These are phyloP conservation scores for Colletotrichum salicis DNA, from an alignment of 2,329 filamentous ascomycete species.

Conservation along the genomic window DNA sequence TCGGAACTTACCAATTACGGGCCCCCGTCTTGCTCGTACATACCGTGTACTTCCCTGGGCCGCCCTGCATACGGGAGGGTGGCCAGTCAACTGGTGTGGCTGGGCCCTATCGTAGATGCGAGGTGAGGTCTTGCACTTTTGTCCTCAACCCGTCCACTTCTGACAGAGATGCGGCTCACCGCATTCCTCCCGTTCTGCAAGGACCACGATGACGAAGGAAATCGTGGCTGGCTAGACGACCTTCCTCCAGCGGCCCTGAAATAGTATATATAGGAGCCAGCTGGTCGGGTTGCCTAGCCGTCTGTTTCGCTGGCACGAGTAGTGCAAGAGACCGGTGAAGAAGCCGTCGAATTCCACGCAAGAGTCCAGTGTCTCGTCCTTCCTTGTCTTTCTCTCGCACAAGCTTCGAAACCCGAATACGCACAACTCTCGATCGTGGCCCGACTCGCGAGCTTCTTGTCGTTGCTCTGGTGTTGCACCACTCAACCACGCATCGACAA, in stretches of 20 bases:
- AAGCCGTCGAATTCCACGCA: not conserved
- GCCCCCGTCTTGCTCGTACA: not conserved
- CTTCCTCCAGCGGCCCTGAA: not conserved
- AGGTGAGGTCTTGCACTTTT: not conserved
- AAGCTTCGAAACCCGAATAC: not conserved
- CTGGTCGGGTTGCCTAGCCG: not conserved
- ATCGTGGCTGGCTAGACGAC: not conserved
- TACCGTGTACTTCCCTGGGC: not conserved
- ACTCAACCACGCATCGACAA: not conserved
- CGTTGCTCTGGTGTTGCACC: not conserved
- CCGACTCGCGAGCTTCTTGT: not conserved
- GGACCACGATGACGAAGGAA: not conserved
- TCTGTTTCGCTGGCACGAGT: not conserved
- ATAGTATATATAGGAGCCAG: not conserved
- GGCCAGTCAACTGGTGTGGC: not conserved
- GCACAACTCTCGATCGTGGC: not conserved
- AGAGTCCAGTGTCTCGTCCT: not conserved
- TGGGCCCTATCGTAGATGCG: not conserved
- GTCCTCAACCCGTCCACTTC: not conserved
- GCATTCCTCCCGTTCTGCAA: not conserved
- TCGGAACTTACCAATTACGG: not conserved
- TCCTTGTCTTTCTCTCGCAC: not conserved
- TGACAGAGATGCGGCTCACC: not conserved
- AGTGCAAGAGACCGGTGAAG: not conserved
- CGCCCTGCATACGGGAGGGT: not conserved